Evolutionary conservation across 2,329 filamentous ascomycete species (phyloP).

Genomic region (Pyricularia grisea): DNA sequence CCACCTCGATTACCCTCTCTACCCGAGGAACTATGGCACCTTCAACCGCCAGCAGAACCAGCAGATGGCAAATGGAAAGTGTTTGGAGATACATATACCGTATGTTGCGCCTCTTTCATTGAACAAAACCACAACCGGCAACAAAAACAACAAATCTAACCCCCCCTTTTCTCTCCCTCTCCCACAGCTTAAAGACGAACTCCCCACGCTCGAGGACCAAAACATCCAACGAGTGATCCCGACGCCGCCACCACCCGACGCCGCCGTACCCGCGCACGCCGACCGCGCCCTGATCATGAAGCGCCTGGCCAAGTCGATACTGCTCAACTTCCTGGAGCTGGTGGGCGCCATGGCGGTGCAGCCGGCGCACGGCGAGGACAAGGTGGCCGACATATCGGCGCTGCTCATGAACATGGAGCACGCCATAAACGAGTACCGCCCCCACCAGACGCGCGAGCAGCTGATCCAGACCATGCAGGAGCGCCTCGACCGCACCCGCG

Average conservation of each 20-base stretch:
- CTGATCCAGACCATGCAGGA: slow-evolving; percentile 83
- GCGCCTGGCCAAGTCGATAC: slow-evolving; percentile 70
- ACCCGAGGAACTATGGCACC: slow-evolving; percentile 61
- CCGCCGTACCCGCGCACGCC: slow-evolving; percentile 41
- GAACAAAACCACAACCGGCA: neutral
- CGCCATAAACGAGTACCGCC: slow-evolving; percentile 86
- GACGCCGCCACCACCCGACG: slow-evolving; percentile 31
- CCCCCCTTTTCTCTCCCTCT: too few species aligned
- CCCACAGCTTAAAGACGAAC: slow-evolving; percentile 44
- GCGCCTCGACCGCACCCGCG: slow-evolving; percentile 61
- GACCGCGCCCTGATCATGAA: slow-evolving; percentile 62
- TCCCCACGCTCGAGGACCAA: slow-evolving; percentile 59
- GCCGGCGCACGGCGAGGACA: slow-evolving; percentile 54
- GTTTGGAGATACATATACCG: slow-evolving; percentile 60
- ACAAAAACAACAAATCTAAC: neutral
- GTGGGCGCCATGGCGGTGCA: slow-evolving; percentile 60
- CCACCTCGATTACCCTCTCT: slow-evolving; percentile 35
- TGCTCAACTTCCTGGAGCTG: slow-evolving; percentile 84
- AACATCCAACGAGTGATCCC: slow-evolving; percentile 56
- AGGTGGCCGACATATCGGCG: slow-evolving; percentile 69
- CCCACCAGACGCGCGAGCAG: slow-evolving; percentile 84
- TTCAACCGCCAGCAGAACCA: slow-evolving; percentile 75
- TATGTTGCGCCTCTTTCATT: slow-evolving; percentile 11
- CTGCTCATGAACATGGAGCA: slow-evolving; percentile 89
- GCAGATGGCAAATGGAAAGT: slow-evolving; percentile 59